A percentile compares a stretch with the other conserved stretches of the same genome.
Evolutionary conservation across 441 rosid species (phyloP).

Genomic region (Dalechampia spathulata): DNA sequence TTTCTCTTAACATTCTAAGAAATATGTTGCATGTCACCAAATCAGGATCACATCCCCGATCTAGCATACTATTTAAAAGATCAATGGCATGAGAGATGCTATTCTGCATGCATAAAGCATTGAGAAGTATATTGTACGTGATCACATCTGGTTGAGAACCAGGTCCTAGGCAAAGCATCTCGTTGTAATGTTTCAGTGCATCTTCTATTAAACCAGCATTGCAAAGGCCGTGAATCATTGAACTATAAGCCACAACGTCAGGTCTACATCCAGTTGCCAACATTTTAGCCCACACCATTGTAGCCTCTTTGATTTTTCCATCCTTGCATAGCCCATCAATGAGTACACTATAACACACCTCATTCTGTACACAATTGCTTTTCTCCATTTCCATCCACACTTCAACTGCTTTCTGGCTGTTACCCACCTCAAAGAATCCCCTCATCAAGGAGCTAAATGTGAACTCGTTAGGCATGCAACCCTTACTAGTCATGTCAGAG

Average conservation of each 20-base stretch:
- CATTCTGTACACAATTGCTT: conserved; percentile 29
- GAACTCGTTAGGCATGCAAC: conserved; percentile 66
- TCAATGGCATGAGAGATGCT: conserved; percentile 60
- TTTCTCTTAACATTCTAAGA: conserved; percentile 58
- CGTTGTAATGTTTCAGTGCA: conserved; percentile 67
- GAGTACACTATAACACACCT: conserved; percentile 68
- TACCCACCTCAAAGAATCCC: conserved; percentile 61
- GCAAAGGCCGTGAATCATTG: conserved; percentile 75
- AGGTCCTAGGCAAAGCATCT: conserved; percentile 76
- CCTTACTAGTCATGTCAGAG: conserved; percentile 45
- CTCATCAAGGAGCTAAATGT: conserved; percentile 86
- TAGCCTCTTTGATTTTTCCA: conserved; percentile 62
- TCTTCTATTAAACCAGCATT: conserved; percentile 45
- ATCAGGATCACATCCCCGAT: conserved; percentile 78
- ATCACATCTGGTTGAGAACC: conserved; percentile 76
- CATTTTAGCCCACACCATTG: conserved; percentile 73
- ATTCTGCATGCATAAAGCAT: conserved; percentile 58
- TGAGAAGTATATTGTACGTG: conserved; percentile 74
- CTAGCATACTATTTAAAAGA: conserved; percentile 77
- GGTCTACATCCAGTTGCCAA: conserved; percentile 59
- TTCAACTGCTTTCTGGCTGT: conserved; percentile 54
- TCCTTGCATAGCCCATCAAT: conserved; percentile 71
- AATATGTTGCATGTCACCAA: conserved; percentile 67
- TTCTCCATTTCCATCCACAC: conserved; percentile 67
- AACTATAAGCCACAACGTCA: conserved; percentile 74